Percentiles rank a stretch among this genome's conserved stretches.
Evolutionary conservation across 495 filamentous ascomycete species (phyloP).

Genomic region (Echria macrotheca): DNA sequence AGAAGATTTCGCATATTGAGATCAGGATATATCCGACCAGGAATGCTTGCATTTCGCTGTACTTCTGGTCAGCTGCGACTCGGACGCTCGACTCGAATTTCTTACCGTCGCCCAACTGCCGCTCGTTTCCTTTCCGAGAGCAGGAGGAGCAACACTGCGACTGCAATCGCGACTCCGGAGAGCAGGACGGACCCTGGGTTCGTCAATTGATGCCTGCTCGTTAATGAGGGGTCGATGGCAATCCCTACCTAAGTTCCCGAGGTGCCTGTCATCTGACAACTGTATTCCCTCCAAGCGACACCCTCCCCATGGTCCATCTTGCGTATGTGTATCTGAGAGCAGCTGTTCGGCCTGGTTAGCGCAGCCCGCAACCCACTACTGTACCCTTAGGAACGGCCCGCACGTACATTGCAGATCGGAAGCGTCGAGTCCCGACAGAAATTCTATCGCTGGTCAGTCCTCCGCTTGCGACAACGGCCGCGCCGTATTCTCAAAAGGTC

Average conservation of each 20-base stretch:
- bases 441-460: no score
- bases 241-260: constrained; percentile 86
- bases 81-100: background rate
- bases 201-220: no score
- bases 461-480: no score
- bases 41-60: constrained; percentile 94
- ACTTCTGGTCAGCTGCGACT: constrained; percentile 21
- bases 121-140: constrained; percentile 89
- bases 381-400: background rate
- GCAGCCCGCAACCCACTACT: no score
- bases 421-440: constrained; percentile 96
- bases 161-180: constrained; percentile 67
- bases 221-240: no score
- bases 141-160: constrained; percentile 60
- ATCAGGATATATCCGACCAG: constrained; percentile 82
- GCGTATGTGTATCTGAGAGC: constrained; percentile 37
- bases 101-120: constrained; percentile 87
- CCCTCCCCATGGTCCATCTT: constrained; percentile 51
- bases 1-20: constrained; percentile 93
- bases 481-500: no score
- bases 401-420: constrained; percentile 92
- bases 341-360: constrained; percentile 27
- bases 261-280: constrained; percentile 54
- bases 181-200: constrained; percentile 90
- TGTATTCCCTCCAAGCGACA: constrained; percentile 70